Percentiles rank a stretch among this genome's conserved stretches.
Conservation (phyloP, 345 rosid genomes). For the Hibiscus tridactylites region DNA sequence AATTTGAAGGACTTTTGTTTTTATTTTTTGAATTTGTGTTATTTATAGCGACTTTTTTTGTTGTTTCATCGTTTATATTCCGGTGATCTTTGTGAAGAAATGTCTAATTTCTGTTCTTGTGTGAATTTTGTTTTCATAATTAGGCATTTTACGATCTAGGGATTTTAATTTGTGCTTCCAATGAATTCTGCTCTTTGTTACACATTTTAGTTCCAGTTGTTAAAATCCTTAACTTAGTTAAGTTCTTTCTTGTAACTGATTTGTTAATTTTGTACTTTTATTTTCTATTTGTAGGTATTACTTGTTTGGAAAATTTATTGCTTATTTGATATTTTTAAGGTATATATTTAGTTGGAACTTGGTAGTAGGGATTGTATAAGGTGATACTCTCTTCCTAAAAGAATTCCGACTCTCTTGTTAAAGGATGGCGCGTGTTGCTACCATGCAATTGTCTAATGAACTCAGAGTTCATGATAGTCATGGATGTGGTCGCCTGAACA, state of each 20-base stretch:
- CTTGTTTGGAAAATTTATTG: neutral
- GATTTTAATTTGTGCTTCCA: neutral
- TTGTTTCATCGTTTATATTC: neutral
- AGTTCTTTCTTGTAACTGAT: neutral
- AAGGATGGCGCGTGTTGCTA: slow-evolving; percentile 32
- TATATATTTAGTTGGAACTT: slow-evolving; percentile 2
- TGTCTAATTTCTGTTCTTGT: neutral
- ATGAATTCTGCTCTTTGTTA: neutral
- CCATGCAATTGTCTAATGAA: slow-evolving; percentile 48
- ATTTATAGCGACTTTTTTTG: neutral
- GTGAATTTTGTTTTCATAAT: neutral
- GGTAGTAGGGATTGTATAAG: neutral
- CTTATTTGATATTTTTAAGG: neutral
- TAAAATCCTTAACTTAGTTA: neutral
- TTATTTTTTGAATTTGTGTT: neutral
- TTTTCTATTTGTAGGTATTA: neutral
- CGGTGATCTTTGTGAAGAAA: neutral
- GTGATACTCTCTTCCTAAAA: neutral
- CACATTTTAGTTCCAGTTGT: neutral
- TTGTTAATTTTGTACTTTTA: neutral
- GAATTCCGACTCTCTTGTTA: neutral
- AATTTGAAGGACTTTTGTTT: neutral
- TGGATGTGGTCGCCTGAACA: slow-evolving; percentile 23
- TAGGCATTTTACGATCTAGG: slow-evolving; percentile 3
- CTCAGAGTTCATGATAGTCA: slow-evolving; percentile 29